phyloP scores from a whole-genome alignment of 345 rosid genomes.

The Heritiera littoralis region DNA sequence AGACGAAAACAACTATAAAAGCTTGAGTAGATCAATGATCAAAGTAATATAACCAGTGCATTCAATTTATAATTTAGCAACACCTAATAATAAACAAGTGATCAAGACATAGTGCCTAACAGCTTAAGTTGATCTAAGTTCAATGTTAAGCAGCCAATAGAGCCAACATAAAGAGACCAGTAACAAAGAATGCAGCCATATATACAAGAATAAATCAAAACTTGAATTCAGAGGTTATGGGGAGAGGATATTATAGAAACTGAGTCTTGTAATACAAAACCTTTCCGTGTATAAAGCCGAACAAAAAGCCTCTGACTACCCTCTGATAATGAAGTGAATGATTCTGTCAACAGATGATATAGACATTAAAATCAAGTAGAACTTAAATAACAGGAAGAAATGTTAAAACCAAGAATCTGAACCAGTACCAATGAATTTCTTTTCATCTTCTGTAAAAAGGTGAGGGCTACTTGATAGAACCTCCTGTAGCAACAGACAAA shows the following conservation, averaged over 20 bases:
- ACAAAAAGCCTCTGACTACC: constrained; percentile 87
- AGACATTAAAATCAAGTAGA: constrained; percentile 13
- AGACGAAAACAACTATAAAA: neutral
- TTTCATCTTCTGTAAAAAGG: constrained; percentile 71
- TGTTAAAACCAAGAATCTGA: constrained; percentile 17
- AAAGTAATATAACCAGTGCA: neutral
- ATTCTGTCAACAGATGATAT: constrained; percentile 53
- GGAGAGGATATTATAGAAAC: constrained; percentile 4
- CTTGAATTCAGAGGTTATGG: neutral
- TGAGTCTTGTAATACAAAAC: constrained; percentile 33
- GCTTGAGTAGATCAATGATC: neutral
- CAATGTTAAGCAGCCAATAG: neutral
- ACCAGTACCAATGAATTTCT: constrained; percentile 56
- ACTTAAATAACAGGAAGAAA: constrained; percentile 6
- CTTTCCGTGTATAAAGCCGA: constrained; percentile 85
- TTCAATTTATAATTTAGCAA: constrained; percentile 7
- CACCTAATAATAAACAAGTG: neutral
- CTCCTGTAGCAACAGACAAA: constrained; percentile 63
- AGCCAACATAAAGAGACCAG: neutral
- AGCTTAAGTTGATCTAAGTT: neutral
- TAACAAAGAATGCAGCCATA: neutral
- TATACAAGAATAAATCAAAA: neutral
- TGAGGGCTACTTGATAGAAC: constrained; percentile 58
- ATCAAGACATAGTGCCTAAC: neutral
- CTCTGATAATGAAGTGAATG: constrained; percentile 58